These are phyloP conservation scores for Coemansia guatemalensis DNA, from an alignment of 192 early-diverging fungal genomes.

Conservation along the genomic window DNA sequence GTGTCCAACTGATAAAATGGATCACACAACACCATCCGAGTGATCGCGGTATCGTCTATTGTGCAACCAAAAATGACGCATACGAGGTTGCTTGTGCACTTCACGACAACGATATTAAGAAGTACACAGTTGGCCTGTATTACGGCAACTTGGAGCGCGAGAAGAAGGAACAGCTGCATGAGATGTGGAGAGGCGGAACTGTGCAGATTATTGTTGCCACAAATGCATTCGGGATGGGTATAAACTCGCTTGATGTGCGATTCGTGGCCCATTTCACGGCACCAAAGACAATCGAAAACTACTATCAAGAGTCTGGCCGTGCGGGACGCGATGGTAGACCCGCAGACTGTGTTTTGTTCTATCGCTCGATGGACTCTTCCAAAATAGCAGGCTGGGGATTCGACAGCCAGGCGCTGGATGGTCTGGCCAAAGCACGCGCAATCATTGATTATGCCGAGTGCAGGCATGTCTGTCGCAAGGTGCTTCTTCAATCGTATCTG, in stretches of 20 bases:
- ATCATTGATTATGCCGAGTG: slow-evolving; percentile 68
- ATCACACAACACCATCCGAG: slow-evolving; percentile 53
- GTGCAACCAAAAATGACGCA: slow-evolving; percentile 64
- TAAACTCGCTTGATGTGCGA: slow-evolving; percentile 53
- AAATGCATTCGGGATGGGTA: slow-evolving; percentile 57
- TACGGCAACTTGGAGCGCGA: slow-evolving; percentile 63
- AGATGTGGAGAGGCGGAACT: slow-evolving; percentile 36
- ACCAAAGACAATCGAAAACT: slow-evolving; percentile 57
- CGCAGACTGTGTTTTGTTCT: slow-evolving; percentile 69
- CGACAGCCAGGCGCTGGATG: slow-evolving; percentile 55
- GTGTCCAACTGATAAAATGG: slow-evolving; percentile 58
- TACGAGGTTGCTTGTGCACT: slow-evolving; percentile 57
- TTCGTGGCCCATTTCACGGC: slow-evolving; percentile 55
- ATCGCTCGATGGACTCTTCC: slow-evolving; percentile 64
- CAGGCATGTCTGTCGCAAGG: slow-evolving; percentile 60
- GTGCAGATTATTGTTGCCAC: slow-evolving; percentile 54
- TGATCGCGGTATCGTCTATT: slow-evolving; percentile 68
- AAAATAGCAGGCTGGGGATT: slow-evolving; percentile 61
- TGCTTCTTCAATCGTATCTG: slow-evolving; percentile 61
- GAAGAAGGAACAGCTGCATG: slow-evolving; percentile 41
- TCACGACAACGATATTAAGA: slow-evolving; percentile 44
- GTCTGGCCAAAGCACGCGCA: slow-evolving; percentile 58
- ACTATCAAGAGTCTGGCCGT: slow-evolving; percentile 76
- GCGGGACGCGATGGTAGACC: slow-evolving; percentile 69
- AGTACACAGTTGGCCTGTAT: slow-evolving; percentile 59